phyloP scores from a whole-genome alignment of 2,329 filamentous ascomycete genomes.

The Coniochaeta ligniaria region DNA sequence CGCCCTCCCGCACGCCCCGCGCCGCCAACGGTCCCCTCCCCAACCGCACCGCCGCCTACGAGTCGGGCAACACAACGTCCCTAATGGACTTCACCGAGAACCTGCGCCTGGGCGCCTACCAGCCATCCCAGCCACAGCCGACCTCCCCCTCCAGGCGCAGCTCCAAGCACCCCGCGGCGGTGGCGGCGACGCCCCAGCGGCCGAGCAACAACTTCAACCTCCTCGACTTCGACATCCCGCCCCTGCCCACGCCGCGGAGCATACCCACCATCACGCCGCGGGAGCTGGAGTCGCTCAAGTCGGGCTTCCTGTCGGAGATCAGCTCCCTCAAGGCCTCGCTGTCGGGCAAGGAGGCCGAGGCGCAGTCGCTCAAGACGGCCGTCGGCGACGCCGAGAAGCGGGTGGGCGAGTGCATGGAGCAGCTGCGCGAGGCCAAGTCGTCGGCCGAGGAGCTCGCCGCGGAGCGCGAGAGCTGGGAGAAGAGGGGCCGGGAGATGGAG shows the following conservation, averaged over 20 bases:
- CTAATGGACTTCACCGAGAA: conserved; percentile 86
- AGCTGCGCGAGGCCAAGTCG: conserved; percentile 68
- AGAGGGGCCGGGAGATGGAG: conserved; percentile 80
- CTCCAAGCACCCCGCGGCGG: conserved; percentile 24
- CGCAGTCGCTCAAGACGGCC: conserved; percentile 77
- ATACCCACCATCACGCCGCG: conserved; percentile 86
- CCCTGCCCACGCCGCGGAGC: conserved; percentile 84
- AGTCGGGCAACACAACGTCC: conserved; percentile 58
- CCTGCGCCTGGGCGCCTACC: conserved; percentile 31
- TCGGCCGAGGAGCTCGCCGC: conserved; percentile 64
- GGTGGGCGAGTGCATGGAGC: conserved; percentile 78
- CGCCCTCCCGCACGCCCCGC: conserved; percentile 24
- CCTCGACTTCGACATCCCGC: conserved; percentile 89
- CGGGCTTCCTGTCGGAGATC: conserved; percentile 83
- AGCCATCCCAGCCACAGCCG: conserved; percentile 18
- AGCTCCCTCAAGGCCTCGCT: conserved; percentile 89
- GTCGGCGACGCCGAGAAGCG: conserved; percentile 87
- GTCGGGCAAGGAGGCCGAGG: conserved; percentile 88
- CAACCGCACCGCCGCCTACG: conserved; percentile 36
- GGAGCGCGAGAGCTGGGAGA: conserved; percentile 79
- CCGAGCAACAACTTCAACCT: conserved; percentile 49
- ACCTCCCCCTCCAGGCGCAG: conserved; percentile 35
- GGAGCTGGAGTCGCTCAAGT: conserved; percentile 89
- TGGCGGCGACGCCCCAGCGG: conserved; percentile 34
- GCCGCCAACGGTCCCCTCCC: conserved; percentile 7